A percentile compares a stretch with the other conserved stretches of the same genome.
phyloP scores from a whole-genome alignment of 208 protist species.

The Acanthamoeba royreba region DNA sequence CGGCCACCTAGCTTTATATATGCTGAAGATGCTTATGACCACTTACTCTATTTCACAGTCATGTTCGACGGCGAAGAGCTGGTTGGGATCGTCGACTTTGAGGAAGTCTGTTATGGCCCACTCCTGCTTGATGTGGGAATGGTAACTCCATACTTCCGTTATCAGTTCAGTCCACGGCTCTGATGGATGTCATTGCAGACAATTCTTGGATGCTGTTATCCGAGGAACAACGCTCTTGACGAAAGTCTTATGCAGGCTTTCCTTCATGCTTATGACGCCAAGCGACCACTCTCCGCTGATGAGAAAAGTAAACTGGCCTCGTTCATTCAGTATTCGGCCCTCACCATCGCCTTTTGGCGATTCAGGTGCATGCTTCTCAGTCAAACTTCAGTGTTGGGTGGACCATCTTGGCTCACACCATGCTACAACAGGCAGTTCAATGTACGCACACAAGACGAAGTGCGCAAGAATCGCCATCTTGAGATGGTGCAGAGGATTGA shows the following conservation, averaged over 20 bases:
- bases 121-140: slow-evolving; percentile 3
- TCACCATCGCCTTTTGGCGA: slow-evolving; percentile 9
- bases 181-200: not conserved
- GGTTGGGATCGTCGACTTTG: slow-evolving; percentile 30
- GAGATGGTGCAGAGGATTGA: not conserved
- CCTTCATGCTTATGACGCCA: not conserved
- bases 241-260: not conserved
- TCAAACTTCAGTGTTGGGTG: not conserved
- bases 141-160: not conserved
- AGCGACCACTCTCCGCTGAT: not conserved
- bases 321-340: not conserved
- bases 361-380: not conserved
- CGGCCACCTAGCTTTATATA: not conserved
- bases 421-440: slow-evolving; percentile 18
- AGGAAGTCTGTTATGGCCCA: not conserved
- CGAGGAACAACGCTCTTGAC: not conserved
- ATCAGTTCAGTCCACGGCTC: not conserved
- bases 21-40: not conserved
- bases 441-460: not conserved
- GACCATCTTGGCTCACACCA: not conserved
- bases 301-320: not conserved
- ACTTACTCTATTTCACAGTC: not conserved
- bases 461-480: not conserved
- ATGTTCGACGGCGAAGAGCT: not conserved
- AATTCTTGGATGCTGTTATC: not conserved